Evolutionary conservation across 371 early-diverging fungal genomes (phyloP), one percentile per base, ranked within the genome.

Genomic region (Syncephalis plumigaleata): DNA sequence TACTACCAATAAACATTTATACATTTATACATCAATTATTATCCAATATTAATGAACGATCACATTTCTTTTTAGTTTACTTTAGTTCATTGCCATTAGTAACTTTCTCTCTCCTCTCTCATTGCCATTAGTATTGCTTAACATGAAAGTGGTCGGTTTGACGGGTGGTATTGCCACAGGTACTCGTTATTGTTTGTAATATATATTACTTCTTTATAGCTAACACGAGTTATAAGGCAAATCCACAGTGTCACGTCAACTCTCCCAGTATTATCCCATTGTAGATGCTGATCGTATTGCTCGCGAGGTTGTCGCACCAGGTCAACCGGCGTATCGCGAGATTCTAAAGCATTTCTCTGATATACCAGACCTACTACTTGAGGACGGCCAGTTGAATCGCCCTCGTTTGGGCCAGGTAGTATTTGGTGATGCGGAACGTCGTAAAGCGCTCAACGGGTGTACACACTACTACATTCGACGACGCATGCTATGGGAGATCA

Each of bases 111-210:
- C 11, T 4, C 31, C 31, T 31, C 15, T 40, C n/a, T n/a, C n/a
- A 40, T 40, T 40, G 17, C n/a, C 8, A 20, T 17, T 9, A 40
- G 15, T 7, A n/a, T 40, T 16, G 45, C 22, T 8, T n/a, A 48
- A 0, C 43, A 91, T 91, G 92, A 79, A 80, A 40, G 59, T 92
- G 18, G 60, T 90, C 45, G 93, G 93, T 13, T 68, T 92, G 39
- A 93, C 94, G 7, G 93, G 93, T 46, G 91, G 91, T 27, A 92
- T 92, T 43, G 81, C 88, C 15, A 84, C 91, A 36, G 93, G 92
- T 66, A 80, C n/a, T n/a, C n/a, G n/a, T n/a, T n/a, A n/a, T n/a
- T 46, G 36, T 39, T 36, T 7, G 15, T 38, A 20, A 39, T 40
- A 9, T 17, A 39, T 11, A n/a, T 48, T 42, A 26, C 47, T 47